Conservation (phyloP, 371 early-diverging fungal species). For the Mucor irregularis region DNA sequence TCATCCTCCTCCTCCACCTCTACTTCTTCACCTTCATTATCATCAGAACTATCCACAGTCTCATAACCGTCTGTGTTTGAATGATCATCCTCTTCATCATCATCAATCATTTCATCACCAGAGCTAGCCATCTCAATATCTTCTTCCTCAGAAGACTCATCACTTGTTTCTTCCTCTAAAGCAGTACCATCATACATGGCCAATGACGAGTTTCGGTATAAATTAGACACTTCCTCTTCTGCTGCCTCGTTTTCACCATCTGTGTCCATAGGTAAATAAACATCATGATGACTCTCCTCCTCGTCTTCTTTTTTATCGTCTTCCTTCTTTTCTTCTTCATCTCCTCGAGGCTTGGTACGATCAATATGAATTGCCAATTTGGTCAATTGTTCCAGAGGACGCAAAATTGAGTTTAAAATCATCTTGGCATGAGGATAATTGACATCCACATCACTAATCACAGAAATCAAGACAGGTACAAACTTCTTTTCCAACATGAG, state of each 20-base stretch:
- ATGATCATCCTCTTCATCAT: background rate
- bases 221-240: conserved; percentile 16
- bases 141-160: conserved; percentile 21
- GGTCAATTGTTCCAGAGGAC: conserved; percentile 87
- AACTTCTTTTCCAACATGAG: conserved; percentile 91
- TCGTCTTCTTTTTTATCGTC: background rate
- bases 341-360: background rate
- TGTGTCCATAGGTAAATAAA: conserved; percentile 18
- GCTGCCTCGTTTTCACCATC: conserved; percentile 34
- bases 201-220: conserved; percentile 27
- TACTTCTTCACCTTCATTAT: conserved; percentile 39
- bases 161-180: conserved; percentile 15
- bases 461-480: conserved; percentile 76
- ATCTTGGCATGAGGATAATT: conserved; percentile 82
- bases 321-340: background rate
- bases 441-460: conserved; percentile 85
- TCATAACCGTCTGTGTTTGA: conserved; percentile 11
- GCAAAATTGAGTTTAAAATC: conserved; percentile 75
- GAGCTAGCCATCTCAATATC: conserved; percentile 30
- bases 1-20: conserved; percentile 57
- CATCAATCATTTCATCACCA: conserved; percentile 13
- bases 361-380: conserved; percentile 48
- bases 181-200: conserved; percentile 30
- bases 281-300: conserved; percentile 6
- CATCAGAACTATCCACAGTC: conserved; percentile 24